Percentiles rank a stretch among this genome's conserved stretches.
phyloP scores from a whole-genome alignment of 495 filamentous ascomycete genomes.

The Xylaria longipes region DNA sequence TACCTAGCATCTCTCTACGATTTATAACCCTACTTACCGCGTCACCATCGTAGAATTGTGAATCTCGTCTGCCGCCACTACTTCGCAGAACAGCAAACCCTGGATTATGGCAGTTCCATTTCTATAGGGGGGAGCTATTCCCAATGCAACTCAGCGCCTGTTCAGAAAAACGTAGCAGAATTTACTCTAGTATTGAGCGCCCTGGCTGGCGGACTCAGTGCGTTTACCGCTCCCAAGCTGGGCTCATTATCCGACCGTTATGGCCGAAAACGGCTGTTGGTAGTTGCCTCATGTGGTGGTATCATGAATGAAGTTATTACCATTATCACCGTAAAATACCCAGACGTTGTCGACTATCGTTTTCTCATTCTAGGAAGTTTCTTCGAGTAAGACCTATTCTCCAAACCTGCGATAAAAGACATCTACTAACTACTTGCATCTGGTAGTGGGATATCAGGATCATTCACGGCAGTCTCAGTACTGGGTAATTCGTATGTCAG shows the following conservation, averaged over 20 bases:
- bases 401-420: not conserved
- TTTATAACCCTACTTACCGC: constrained; percentile 24
- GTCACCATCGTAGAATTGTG: constrained; percentile 59
- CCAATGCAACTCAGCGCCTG: constrained; percentile 73
- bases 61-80: constrained; percentile 82
- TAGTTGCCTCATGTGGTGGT: constrained; percentile 69
- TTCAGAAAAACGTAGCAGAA: constrained; percentile 75
- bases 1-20: not conserved
- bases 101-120: constrained; percentile 66
- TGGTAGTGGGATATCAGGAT: constrained; percentile 72
- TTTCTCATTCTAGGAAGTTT: constrained; percentile 76
- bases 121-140: constrained; percentile 69
- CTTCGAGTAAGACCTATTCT: constrained; percentile 56
- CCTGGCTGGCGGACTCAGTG: constrained; percentile 71
- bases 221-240: constrained; percentile 79
- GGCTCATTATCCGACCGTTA: constrained; percentile 88
- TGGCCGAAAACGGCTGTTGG: constrained; percentile 76
- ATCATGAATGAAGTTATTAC: constrained; percentile 75
- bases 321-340: constrained; percentile 74
- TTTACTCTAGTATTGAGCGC: constrained; percentile 79
- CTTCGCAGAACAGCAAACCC: constrained; percentile 63
- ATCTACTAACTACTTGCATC: constrained; percentile 1
- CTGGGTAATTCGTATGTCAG: constrained; percentile 83
- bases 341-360: constrained; percentile 71
- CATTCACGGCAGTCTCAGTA: constrained; percentile 82